phyloP scores from a whole-genome alignment of 192 early-diverging fungal genomes.

The Backusella sp. region DNA sequence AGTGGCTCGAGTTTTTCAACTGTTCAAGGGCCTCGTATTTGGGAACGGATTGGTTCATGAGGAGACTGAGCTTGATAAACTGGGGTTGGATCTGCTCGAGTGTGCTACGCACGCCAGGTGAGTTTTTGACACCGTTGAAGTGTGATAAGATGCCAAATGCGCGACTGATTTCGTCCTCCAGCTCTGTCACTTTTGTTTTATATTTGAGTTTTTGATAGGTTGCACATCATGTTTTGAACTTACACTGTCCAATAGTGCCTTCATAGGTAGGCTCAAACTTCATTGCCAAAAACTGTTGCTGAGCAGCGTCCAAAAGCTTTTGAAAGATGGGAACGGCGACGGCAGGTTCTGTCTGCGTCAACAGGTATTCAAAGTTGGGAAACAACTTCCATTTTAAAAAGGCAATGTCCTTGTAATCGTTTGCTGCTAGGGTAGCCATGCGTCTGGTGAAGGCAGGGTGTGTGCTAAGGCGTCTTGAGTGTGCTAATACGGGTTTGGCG shows the following conservation, averaged over 20 bases:
- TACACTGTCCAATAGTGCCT: conserved; percentile 52
- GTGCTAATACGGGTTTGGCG: background rate
- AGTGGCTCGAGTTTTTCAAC: conserved; percentile 37
- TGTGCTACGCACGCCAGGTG: conserved; percentile 47
- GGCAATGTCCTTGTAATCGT: conserved; percentile 13
- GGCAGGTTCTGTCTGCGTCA: conserved; percentile 30
- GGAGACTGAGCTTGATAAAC: conserved; percentile 45
- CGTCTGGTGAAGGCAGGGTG: background rate
- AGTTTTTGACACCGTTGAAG: conserved; percentile 53
- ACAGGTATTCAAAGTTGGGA: conserved; percentile 47
- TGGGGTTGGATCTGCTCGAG: conserved; percentile 51
- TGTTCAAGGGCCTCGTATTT: conserved; percentile 50
- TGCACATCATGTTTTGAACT: background rate
- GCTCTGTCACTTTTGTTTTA: conserved; percentile 39
- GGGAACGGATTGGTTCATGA: conserved; percentile 54
- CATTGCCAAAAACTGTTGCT: conserved; percentile 40
- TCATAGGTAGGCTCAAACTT: conserved; percentile 53
- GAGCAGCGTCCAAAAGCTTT: conserved; percentile 35
- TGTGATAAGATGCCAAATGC: conserved; percentile 51
- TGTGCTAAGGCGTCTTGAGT: background rate
- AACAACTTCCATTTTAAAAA: conserved; percentile 51
- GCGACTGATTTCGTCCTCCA: conserved; percentile 48
- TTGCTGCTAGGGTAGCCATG: background rate
- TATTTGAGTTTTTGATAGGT: background rate
- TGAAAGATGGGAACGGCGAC: conserved; percentile 46